Evolutionary conservation across 108 stramenopile species (phyloP), one percentile per base, ranked within the genome.

Genomic region (Skeletonema grethae): DNA sequence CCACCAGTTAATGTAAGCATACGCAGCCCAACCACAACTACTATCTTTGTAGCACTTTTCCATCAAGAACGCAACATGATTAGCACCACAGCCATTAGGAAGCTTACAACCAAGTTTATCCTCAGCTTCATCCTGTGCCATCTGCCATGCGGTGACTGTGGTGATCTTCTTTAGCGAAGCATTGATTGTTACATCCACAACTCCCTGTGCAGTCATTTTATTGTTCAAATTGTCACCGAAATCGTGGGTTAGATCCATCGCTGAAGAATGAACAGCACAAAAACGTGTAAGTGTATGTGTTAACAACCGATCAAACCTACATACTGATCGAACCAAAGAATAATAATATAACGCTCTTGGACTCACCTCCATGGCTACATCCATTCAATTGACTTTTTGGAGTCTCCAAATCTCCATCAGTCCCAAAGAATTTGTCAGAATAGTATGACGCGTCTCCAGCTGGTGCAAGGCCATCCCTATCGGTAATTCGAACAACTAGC

Each of bases 381-480:
- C 34, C 29, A 34, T 30, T n/a, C 2, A 60, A n/a, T 0, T 60
- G 59, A 16, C 28, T 45, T 8, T 11, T 64, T 30, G 79, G 24
- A 6, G 65, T 83, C 22, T 46, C 59, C 4, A 36, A 3, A 66
- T 83, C 77, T 9, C 77, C 73, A 5, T 34, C 18, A 1, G 72
- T 83, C 12, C 82, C 82, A 31, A 81, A 81, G 30, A 81, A 39
- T 41, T 82, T 82, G 57, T 82, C 58, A 20, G 76, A 73, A 11
- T 77, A 57, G 1, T 53, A 67, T 24, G 22, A 8, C 11, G 67
- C 61, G 41, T 46, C 18, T n/a, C 67, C 63, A 34, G 61, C 22
- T 0, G 65, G 65, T 8, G 36, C 59, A 8, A 28, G 36, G 32
- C 74, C 79, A 28, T 66, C 43, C 25, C 39, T 41, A 72, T 77